phyloP scores from a whole-genome alignment of 306 rosid species.

The Rosa multiflora region DNA sequence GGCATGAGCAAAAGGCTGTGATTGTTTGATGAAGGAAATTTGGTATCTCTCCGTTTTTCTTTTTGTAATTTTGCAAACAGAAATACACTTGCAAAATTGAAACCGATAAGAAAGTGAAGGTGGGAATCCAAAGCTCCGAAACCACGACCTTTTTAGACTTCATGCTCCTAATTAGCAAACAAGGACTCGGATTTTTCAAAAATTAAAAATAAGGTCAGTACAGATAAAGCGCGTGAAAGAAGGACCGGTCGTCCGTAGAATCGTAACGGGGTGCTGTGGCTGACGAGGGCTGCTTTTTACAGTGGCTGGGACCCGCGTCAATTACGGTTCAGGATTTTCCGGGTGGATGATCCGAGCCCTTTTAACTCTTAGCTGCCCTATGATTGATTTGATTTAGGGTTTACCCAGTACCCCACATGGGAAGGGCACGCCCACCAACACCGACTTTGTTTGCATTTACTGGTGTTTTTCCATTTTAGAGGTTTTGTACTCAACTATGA shows the following conservation, averaged over 20 bases:
- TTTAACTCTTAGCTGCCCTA: not conserved
- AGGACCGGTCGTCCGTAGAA: not conserved
- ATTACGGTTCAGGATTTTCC: not conserved
- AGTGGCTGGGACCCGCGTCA: not conserved
- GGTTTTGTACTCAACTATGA: not conserved
- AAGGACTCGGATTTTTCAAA: not conserved
- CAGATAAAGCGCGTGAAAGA: not conserved
- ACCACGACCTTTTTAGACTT: not conserved
- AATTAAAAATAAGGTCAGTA: not conserved
- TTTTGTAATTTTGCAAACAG: not conserved
- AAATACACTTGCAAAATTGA: not conserved
- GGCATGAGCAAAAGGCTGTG: conserved; percentile 15
- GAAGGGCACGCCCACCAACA: conserved; percentile 3
- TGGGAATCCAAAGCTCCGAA: not conserved
- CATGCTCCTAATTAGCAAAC: not conserved
- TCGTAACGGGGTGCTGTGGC: not conserved
- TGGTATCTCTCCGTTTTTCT: not conserved
- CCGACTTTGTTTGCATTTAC: not conserved
- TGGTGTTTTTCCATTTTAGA: not conserved
- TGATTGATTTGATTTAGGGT: not conserved
- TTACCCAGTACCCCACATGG: not conserved
- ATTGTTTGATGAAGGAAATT: not conserved
- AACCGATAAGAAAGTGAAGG: conserved; percentile 8
- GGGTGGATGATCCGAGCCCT: not conserved
- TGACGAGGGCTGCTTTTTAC: not conserved